phyloP scores from a whole-genome alignment of 257 asterid genomes.

The Primulina tabacum region DNA sequence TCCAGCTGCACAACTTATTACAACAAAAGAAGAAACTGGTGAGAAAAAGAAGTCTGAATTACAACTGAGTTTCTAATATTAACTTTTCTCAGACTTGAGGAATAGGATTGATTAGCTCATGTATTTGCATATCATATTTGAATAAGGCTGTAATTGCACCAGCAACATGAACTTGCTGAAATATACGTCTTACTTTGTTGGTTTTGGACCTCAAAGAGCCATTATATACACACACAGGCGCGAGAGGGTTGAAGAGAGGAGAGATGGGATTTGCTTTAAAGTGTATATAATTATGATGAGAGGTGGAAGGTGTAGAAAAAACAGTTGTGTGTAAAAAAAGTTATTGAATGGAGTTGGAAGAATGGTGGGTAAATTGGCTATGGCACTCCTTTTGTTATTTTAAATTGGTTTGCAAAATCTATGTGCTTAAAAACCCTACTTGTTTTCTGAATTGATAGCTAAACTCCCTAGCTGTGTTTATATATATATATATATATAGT shows the following conservation, averaged over 20 bases:
- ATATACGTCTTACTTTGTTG: constrained; percentile 32
- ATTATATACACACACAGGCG: neutral
- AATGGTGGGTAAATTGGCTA: neutral
- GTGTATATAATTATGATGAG: constrained; percentile 52
- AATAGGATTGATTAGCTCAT: neutral
- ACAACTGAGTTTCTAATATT: neutral
- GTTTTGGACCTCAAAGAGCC: constrained; percentile 28
- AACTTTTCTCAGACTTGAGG: neutral
- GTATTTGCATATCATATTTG: neutral
- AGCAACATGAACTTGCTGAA: constrained; percentile 23
- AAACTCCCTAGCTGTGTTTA: no score
- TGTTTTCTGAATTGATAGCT: no score
- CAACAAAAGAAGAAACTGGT: constrained; percentile 18
- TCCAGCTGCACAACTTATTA: constrained; percentile 12
- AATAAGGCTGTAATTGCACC: constrained; percentile 15
- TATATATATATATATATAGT: no score
- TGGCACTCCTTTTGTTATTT: no score
- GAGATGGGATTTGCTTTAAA: constrained; percentile 48
- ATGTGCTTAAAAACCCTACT: no score
- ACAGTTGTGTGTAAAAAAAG: neutral
- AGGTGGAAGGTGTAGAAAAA: constrained; percentile 29
- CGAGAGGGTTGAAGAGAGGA: constrained; percentile 31
- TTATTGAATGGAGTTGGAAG: neutral
- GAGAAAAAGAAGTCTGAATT: neutral
- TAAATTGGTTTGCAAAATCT: neutral